Conservation (phyloP, 768 basidiomycete genomes). For the Dioszegia hungarica region DNA sequence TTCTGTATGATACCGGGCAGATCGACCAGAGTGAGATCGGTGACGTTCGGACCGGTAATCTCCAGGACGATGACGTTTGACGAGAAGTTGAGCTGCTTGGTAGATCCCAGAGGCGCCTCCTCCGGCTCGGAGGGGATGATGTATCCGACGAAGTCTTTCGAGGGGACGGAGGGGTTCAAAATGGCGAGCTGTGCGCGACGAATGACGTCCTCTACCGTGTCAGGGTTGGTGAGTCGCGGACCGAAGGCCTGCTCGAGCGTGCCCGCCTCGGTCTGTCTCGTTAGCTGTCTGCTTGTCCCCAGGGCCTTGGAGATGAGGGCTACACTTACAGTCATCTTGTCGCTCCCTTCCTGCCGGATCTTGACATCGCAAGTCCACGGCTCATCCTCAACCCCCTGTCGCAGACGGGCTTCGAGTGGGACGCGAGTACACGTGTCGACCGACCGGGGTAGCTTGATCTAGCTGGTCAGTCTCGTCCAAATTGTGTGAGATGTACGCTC, state of each 20-base stretch:
- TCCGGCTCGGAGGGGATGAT: not conserved
- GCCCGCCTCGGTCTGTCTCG: not conserved
- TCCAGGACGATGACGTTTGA: constrained; percentile 18
- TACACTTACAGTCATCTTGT: not conserved
- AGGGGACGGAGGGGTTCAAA: constrained; percentile 3
- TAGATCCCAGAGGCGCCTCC: not conserved
- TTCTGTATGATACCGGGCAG: constrained; percentile 60
- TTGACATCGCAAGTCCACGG: constrained; percentile 5
- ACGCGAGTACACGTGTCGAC: constrained; percentile 9
- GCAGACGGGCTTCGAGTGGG: constrained; percentile 6
- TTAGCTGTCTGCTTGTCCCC: too few relatives aligned
- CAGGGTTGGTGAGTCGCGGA: not conserved
- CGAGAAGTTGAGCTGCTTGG: constrained; percentile 4
- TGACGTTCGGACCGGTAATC: constrained; percentile 45
- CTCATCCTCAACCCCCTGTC: not conserved
- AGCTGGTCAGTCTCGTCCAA: not conserved
- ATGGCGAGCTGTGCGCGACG: constrained; percentile 10
- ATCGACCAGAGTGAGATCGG: constrained; percentile 42
- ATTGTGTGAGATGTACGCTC: not conserved
- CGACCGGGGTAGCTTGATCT: constrained; percentile 12
- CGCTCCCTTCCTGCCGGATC: not conserved
- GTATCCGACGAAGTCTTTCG: constrained; percentile 1
- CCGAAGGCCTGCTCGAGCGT: constrained; percentile 5
- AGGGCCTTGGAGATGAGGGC: not conserved
- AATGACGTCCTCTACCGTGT: not conserved